Evolutionary conservation across 345 rosid genomes (phyloP).

Genomic region (Stellera chamaejasme): DNA sequence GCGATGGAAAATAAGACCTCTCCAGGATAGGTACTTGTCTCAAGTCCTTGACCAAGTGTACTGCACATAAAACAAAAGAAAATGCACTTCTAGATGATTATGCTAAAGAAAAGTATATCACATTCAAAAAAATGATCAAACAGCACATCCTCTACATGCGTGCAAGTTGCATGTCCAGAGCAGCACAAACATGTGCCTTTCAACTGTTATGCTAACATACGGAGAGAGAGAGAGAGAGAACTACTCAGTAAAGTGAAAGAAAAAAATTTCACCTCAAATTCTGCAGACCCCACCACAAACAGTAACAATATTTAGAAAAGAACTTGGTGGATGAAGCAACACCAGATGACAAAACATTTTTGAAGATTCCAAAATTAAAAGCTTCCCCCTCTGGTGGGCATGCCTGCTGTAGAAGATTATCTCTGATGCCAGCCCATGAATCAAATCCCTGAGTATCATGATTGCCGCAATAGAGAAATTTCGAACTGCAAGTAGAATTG

Average conservation of each 20-base stretch:
- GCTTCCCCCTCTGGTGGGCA: conserved; percentile 32
- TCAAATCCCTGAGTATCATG: conserved; percentile 33
- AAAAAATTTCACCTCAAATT: conserved; percentile 56
- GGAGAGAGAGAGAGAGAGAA: too few relatives aligned
- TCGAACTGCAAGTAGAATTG: conserved; percentile 23
- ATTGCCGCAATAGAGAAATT: conserved; percentile 75
- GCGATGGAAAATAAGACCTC: conserved; percentile 83
- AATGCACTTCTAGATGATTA: neutral
- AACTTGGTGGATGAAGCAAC: conserved; percentile 73
- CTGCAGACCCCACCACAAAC: conserved; percentile 99
- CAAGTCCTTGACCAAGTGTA: conserved; percentile 94
- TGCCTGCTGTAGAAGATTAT: conserved; percentile 15
- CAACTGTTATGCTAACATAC: too few relatives aligned
- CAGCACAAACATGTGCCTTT: too few relatives aligned
- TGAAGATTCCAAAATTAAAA: conserved; percentile 75
- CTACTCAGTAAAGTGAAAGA: too few relatives aligned
- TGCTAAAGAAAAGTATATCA: conserved; percentile 11
- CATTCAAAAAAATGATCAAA: neutral
- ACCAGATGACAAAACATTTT: conserved; percentile 58
- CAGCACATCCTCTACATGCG: neutral
- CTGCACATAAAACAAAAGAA: conserved; percentile 34
- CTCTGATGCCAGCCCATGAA: conserved; percentile 34
- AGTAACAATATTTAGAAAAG: conserved; percentile 69
- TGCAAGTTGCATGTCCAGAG: too few relatives aligned
- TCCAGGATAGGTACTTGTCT: conserved; percentile 82